Evolutionary conservation across 2,329 filamentous ascomycete genomes (phyloP).

Genomic region (Botrytis sinoallii): DNA sequence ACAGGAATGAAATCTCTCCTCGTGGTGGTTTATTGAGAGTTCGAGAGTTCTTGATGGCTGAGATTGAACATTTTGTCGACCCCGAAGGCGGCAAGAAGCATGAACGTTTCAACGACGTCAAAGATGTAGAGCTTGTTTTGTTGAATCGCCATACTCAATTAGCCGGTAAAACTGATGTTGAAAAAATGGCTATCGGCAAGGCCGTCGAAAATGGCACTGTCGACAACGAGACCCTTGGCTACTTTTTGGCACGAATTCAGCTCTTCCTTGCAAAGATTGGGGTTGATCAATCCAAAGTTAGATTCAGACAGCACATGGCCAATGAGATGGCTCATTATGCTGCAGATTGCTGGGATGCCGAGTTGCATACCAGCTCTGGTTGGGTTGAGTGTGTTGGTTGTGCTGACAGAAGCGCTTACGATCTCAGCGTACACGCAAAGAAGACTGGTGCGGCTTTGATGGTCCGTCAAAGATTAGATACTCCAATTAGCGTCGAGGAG

Average conservation of each 20-base stretch:
- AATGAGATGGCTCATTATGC: conserved; percentile 94
- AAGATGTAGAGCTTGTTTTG: conserved; percentile 77
- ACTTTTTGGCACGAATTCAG: conserved; percentile 93
- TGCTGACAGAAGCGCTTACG: conserved; percentile 92
- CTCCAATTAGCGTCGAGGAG: conserved; percentile 78
- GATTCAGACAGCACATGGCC: conserved; percentile 96
- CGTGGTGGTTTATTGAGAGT: conserved; percentile 87
- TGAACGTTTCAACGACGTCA: conserved; percentile 78
- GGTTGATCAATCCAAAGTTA: conserved; percentile 80
- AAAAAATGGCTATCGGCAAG: conserved; percentile 75
- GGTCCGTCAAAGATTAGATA: conserved; percentile 76
- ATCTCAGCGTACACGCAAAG: conserved; percentile 87
- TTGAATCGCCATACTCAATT: conserved; percentile 84
- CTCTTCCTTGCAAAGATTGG: conserved; percentile 87
- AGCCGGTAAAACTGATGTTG: conserved; percentile 74
- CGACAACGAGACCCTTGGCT: conserved; percentile 96
- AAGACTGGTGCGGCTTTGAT: conserved; percentile 84
- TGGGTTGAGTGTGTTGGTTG: conserved; percentile 99
- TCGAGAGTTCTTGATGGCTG: conserved; percentile 96
- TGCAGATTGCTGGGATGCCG: conserved; percentile 95
- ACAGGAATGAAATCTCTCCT: conserved; percentile 96
- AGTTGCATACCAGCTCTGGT: conserved; percentile 85
- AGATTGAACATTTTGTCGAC: conserved; percentile 98
- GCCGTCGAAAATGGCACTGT: conserved; percentile 80
- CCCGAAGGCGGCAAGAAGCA: conserved; percentile 95